Conservation (phyloP, 495 filamentous ascomycete genomes). For the Penicillium macrosclerotiorum region DNA sequence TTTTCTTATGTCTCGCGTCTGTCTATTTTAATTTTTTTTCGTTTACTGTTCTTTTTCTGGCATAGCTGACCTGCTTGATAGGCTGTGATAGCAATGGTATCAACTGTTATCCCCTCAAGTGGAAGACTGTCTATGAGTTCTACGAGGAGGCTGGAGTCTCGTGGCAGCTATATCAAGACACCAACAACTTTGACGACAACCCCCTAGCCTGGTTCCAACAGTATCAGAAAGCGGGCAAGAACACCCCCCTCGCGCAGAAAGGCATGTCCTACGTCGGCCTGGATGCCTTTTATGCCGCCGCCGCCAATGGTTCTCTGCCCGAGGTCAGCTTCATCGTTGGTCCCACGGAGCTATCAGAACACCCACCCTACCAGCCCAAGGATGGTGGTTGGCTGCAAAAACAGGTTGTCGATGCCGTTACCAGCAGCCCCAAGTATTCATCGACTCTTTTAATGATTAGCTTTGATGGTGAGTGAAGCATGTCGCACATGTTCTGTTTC, state of each 20-base stretch:
- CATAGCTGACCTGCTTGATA: no score
- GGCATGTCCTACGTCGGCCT: slow-evolving; percentile 46
- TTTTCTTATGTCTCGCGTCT: no score
- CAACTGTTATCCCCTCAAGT: slow-evolving; percentile 55
- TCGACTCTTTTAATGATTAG: slow-evolving; percentile 52
- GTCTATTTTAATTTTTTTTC: no score
- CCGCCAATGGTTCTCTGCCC: slow-evolving; percentile 51
- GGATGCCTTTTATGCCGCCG: slow-evolving; percentile 49
- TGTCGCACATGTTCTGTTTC: not conserved
- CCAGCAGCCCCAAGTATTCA: slow-evolving; percentile 46
- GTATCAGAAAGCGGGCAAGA: slow-evolving; percentile 42
- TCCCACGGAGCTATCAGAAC: slow-evolving; percentile 50
- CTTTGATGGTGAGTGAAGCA: slow-evolving; percentile 38
- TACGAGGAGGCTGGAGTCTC: slow-evolving; percentile 52
- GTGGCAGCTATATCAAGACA: slow-evolving; percentile 55
- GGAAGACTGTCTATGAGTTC: slow-evolving; percentile 53
- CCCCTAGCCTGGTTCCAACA: slow-evolving; percentile 54
- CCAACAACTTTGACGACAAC: slow-evolving; percentile 56
- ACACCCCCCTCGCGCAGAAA: slow-evolving; percentile 38
- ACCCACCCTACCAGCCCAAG: slow-evolving; percentile 51
- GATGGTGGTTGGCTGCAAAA: slow-evolving; percentile 59
- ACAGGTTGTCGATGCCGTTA: slow-evolving; percentile 51
- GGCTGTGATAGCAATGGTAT: slow-evolving; percentile 44
- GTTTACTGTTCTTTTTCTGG: no score
- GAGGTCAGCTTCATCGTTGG: slow-evolving; percentile 54